Conservation (phyloP, 164 flowering plant species). For the Akebia trifoliata region DNA sequence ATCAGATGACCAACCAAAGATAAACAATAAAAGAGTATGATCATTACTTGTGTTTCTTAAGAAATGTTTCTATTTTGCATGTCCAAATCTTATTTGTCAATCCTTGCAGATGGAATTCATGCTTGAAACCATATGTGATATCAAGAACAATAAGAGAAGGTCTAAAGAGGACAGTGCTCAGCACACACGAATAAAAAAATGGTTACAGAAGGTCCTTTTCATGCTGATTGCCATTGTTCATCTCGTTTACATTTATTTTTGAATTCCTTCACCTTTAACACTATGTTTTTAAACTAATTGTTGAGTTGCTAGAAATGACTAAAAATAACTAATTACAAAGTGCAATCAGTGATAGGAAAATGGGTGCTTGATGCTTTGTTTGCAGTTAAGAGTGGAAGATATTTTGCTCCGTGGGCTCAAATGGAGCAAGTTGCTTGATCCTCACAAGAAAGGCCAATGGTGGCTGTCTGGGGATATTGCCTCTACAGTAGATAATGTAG, state of each 20-base stretch:
- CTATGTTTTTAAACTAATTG: not conserved
- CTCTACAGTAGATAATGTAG: conserved; percentile 32
- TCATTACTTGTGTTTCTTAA: not conserved
- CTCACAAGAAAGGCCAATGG: conserved; percentile 94
- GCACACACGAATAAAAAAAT: conserved; percentile 76
- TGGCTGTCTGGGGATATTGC: conserved; percentile 70
- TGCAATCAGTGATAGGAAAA: not conserved
- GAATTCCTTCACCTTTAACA: not conserved
- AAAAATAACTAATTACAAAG: not conserved
- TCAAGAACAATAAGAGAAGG: conserved; percentile 86
- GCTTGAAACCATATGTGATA: conserved; percentile 92
- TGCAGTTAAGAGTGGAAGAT: conserved; percentile 73
- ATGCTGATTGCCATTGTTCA: not conserved
- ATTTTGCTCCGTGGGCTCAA: conserved; percentile 64
- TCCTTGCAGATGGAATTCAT: conserved; percentile 85
- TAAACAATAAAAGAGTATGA: conserved; percentile 60
- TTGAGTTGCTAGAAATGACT: not conserved
- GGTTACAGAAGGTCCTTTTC: conserved; percentile 80
- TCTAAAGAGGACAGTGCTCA: conserved; percentile 65
- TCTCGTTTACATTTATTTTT: not conserved
- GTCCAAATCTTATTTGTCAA: conserved; percentile 9
- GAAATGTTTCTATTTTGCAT: not conserved
- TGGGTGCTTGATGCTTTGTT: conserved; percentile 10
- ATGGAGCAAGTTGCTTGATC: conserved; percentile 93
- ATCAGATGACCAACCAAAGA: conserved; percentile 32